Base-by-base conservation (phyloP, 306 rosid species). In the Trichosanthes truncata region DNA sequence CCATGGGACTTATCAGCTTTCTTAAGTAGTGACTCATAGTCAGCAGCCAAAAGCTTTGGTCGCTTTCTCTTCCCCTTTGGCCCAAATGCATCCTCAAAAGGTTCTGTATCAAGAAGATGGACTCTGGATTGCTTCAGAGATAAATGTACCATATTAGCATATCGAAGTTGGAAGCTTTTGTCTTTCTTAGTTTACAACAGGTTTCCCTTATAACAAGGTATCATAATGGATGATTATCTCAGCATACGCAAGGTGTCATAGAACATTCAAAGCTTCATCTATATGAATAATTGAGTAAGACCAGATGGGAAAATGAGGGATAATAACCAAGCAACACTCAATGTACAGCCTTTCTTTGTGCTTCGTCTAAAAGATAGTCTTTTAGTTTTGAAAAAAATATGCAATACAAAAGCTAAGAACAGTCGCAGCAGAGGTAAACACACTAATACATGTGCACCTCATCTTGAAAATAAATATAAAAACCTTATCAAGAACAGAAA, bases 1-100 rank as follows among this genome's bases (percentile, higher is more conserved):
- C 98, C 98, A 43, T 92, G 95, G 65, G 97, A 91, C 81, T 91
- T 94, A 79, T 88, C 95, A 46, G 97, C 98, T 87, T 92, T 92
- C 89, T 91, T 87, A 48, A 79, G 80, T 56, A 91, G 80, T n/a
- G 98, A 86, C 77, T 91, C 98, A 72, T 95, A 95, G 86, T 90
- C 94, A 49, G 90, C 79, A 15, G 93, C 97, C 76, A 95, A 33
- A 69, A 91, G 89, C 57, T 48, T 91, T 13, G 98, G 97, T 18
- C 96, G 92, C 85, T 92, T 95, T 83, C 98, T 87, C 85, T 91
- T 92, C 43, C 87, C 82, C 87, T 92, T 94, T 3, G 95, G 93
- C 79, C 97, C 97, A 82, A 94, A 94, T 18, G 93, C 97, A 89
- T 95, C 91, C 26, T 17, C 62, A 79, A 95, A 95, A 10, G 96